A percentile compares a stretch with the other conserved stretches of the same genome.
Evolutionary conservation across 257 asterid genomes (phyloP).

Genomic region (Cinchona pubescens): DNA sequence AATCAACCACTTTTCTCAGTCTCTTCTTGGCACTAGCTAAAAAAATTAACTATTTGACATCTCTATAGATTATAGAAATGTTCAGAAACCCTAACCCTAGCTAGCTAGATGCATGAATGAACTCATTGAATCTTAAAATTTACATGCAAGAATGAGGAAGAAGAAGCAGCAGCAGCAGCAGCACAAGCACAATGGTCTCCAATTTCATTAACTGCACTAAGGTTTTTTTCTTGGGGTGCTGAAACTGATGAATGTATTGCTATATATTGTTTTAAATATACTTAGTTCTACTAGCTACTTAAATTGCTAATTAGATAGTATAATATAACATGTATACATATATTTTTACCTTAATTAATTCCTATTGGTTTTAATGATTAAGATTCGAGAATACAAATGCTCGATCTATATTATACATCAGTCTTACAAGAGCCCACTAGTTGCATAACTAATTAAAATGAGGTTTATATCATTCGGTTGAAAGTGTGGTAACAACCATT

Average conservation of each 20-base stretch:
- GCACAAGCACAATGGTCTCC: constrained; percentile 10
- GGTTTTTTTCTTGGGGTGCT: constrained; percentile 41
- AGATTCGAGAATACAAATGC: constrained; percentile 38
- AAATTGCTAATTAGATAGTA: not conserved
- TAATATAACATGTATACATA: not conserved
- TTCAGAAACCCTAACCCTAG: constrained; percentile 61
- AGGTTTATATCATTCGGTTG: constrained; percentile 19
- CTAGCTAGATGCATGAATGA: constrained; percentile 35
- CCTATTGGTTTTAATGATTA: constrained; percentile 15
- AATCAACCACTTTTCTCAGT: constrained; percentile 88
- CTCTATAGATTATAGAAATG: not conserved
- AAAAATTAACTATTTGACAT: not conserved
- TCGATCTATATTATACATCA: constrained; percentile 5
- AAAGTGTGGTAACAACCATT: constrained; percentile 28
- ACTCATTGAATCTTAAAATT: not conserved
- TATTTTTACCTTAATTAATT: constrained; percentile 9
- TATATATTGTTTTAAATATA: constrained; percentile 27
- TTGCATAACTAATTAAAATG: constrained; percentile 26
- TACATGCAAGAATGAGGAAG: constrained; percentile 23
- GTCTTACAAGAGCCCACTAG: constrained; percentile 25
- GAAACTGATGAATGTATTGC: constrained; percentile 24
- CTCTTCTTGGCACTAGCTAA: constrained; percentile 74
- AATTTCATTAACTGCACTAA: constrained; percentile 16
- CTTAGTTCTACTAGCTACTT: constrained; percentile 5
- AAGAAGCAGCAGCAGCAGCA: constrained; percentile 1